Percentiles rank a stretch among this genome's conserved stretches.
Evolutionary conservation across 1,284 basidiomycete species (phyloP).

Genomic region (Rhizopogon hawkerae): DNA sequence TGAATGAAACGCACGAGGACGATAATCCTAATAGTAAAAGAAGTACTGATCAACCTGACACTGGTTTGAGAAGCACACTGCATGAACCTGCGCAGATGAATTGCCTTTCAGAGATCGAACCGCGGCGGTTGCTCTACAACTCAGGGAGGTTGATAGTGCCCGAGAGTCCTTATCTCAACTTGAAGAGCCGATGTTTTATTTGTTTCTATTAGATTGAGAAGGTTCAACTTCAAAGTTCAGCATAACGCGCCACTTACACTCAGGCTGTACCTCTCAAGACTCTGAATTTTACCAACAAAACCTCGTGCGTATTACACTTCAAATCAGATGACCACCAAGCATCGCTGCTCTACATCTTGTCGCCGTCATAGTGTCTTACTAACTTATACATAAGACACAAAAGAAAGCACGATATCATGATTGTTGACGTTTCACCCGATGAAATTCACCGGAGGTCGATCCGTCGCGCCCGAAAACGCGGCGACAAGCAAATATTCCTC

Average conservation of each 20-base stretch:
- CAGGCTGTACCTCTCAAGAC: not conserved
- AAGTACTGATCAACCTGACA: not conserved
- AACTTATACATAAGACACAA: not conserved
- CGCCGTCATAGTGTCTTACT: not conserved
- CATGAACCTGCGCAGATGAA: not conserved
- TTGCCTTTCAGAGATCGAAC: not conserved
- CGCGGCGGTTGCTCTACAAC: not conserved
- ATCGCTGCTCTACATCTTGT: not conserved
- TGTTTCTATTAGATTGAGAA: conserved; percentile 4
- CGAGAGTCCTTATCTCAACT: not conserved
- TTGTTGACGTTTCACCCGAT: not conserved
- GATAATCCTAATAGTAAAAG: not conserved
- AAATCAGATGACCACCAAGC: not conserved
- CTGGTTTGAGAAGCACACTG: not conserved
- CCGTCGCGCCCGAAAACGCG: not conserved
- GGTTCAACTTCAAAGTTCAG: not conserved
- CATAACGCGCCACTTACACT: too few species aligned
- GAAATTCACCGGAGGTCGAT: not conserved
- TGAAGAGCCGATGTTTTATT: not conserved
- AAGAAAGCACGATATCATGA: not conserved
- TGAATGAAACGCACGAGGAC: not conserved
- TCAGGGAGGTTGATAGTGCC: too few species aligned
- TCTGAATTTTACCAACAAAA: not conserved
- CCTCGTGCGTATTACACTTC: not conserved
- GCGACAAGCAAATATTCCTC: not conserved